phyloP scores from a whole-genome alignment of 495 filamentous ascomycete species.

The Penicillium coffeae region DNA sequence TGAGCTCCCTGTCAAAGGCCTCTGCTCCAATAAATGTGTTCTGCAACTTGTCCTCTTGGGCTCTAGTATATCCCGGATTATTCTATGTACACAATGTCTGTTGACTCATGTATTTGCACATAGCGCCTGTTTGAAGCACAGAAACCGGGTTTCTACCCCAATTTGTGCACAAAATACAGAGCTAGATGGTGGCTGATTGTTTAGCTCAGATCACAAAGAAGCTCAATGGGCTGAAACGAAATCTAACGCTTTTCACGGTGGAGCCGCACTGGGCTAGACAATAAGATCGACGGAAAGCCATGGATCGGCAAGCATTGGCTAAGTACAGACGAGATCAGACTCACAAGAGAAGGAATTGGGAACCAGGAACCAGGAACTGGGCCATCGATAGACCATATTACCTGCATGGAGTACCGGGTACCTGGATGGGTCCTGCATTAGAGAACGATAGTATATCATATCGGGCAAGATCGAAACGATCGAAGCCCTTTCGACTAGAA shows the following conservation, averaged over 20 bases:
- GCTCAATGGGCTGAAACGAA: background rate
- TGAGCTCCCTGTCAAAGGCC: no score
- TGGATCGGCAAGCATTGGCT: slow-evolving; percentile 7
- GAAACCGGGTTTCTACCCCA: no score
- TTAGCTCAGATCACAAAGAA: no score
- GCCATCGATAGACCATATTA: background rate
- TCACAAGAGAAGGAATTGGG: background rate
- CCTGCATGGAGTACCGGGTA: background rate
- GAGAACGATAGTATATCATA: background rate
- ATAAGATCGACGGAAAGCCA: slow-evolving; percentile 17
- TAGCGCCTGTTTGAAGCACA: no score
- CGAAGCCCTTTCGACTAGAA: no score
- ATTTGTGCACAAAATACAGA: no score
- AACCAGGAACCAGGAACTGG: background rate
- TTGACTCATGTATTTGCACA: no score
- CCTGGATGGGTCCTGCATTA: background rate
- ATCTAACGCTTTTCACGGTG: background rate
- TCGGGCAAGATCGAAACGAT: background rate
- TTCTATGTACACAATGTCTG: no score
- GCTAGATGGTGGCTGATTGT: no score
- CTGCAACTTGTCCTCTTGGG: no score
- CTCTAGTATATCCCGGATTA: no score
- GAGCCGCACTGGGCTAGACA: background rate
- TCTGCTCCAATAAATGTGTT: no score
- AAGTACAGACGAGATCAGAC: background rate